phyloP scores from a whole-genome alignment of 73 alveolate genomes.

The Diophrys sp. region DNA sequence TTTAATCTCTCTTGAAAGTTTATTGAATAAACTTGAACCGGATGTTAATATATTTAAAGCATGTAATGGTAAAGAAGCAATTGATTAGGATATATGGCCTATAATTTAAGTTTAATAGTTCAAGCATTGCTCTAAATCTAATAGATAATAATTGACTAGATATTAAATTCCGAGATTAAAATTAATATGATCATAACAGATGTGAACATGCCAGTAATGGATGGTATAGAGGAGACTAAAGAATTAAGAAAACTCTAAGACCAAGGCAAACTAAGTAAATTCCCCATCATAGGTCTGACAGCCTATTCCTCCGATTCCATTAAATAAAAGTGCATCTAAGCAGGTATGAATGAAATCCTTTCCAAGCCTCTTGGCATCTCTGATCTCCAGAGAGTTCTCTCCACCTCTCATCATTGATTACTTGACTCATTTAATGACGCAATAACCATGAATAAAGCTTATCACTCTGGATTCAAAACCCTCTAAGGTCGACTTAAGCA shows the following conservation, averaged over 20 bases:
- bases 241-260: background rate
- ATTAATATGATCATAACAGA: background rate
- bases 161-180: no score
- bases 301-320: background rate
- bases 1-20: background rate
- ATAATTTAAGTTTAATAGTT: no score
- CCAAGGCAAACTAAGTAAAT: background rate
- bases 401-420: no score
- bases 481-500: background rate
- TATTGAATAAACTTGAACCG: no score
- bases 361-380: background rate
- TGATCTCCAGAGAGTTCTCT: no score
- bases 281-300: background rate
- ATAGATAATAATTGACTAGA: no score
- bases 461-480: background rate
- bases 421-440: background rate
- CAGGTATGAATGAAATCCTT: background rate
- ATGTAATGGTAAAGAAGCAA: background rate
- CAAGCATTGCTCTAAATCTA: no score
- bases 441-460: no score
- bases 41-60: background rate
- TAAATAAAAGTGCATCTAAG: background rate
- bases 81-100: no score
- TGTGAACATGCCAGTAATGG: background rate
- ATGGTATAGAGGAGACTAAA: background rate